Percentiles rank a stretch among this genome's conserved stretches.
Evolutionary conservation across 305 asterid genomes (phyloP).

Genomic region (Fraxinus sp.): DNA sequence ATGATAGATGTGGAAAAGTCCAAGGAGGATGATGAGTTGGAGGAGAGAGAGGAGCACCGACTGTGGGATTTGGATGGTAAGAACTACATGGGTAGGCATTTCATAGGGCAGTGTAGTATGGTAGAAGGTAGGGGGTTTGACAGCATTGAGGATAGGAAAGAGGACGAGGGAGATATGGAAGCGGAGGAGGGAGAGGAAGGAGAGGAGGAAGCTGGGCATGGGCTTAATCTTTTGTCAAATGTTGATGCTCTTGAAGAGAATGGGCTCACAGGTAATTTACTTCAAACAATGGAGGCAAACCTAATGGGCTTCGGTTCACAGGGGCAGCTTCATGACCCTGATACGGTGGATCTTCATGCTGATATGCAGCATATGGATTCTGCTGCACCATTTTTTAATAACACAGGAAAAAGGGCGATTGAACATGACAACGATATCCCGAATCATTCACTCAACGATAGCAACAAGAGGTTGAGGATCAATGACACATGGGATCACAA

Average conservation of each 20-base stretch:
- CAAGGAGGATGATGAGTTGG: conserved; percentile 26
- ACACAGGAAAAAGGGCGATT: conserved; percentile 58
- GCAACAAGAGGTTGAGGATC: conserved; percentile 64
- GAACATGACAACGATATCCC: conserved; percentile 44
- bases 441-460: conserved; percentile 34
- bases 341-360: conserved; percentile 39
- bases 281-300: conserved; percentile 50
- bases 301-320: conserved; percentile 48
- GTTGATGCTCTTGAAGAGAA: conserved; percentile 49
- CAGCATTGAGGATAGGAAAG: conserved; percentile 28
- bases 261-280: conserved; percentile 56
- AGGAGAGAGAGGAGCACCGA: conserved; percentile 28
- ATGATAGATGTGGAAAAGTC: conserved; percentile 27
- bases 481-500: conserved; percentile 49
- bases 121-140: conserved; percentile 30
- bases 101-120: conserved; percentile 41
- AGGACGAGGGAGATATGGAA: conserved; percentile 23
- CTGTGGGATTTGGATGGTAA: conserved; percentile 50
- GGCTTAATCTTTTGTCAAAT: conserved; percentile 38
- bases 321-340: conserved; percentile 41
- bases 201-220: conserved; percentile 31
- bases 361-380: conserved; percentile 39
- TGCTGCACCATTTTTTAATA: conserved; percentile 38
- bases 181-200: conserved; percentile 34
- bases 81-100: conserved; percentile 39